phyloP scores from a whole-genome alignment of 192 early-diverging fungal species.

The Jimgerdemannia flammicorona region DNA sequence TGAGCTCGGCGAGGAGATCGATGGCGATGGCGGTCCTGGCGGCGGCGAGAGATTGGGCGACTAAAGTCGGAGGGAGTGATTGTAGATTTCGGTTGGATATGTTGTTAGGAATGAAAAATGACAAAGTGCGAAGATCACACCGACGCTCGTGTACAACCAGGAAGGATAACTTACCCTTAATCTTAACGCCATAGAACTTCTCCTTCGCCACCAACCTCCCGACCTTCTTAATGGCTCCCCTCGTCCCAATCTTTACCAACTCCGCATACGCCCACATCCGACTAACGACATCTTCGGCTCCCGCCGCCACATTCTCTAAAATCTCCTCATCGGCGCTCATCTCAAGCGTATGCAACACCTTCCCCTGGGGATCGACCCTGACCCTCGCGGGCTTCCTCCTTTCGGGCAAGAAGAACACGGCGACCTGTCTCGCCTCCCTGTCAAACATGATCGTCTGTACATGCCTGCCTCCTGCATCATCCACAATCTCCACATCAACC shows the following conservation, averaged over 20 bases:
- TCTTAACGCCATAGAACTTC: slow-evolving; percentile 18
- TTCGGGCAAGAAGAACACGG: slow-evolving; percentile 21
- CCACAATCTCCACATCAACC: slow-evolving; percentile 38
- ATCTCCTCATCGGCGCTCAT: slow-evolving; percentile 35
- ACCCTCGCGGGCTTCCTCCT: slow-evolving; percentile 27
- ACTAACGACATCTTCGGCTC: slow-evolving; percentile 31
- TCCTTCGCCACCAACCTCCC: slow-evolving; percentile 23
- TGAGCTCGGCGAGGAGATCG: slow-evolving; percentile 30
- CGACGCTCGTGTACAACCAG: too few relatives aligned
- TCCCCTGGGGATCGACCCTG: slow-evolving; percentile 42
- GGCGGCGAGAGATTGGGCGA: background rate
- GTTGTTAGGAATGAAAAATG: too few relatives aligned
- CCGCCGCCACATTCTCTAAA: slow-evolving; percentile 33
- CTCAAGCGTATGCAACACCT: slow-evolving; percentile 37
- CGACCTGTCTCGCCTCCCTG: slow-evolving; percentile 17
- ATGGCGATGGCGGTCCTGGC: slow-evolving; percentile 15
- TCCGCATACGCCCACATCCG: slow-evolving; percentile 39
- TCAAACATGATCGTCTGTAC: slow-evolving; percentile 27
- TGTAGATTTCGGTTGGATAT: too few relatives aligned
- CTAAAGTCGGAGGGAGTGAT: background rate
- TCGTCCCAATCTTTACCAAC: slow-evolving; percentile 40
- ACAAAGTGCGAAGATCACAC: too few relatives aligned
- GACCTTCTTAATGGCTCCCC: slow-evolving; percentile 33
- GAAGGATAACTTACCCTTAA: background rate
- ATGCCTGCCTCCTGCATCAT: slow-evolving; percentile 34